A percentile compares a stretch with the other conserved stretches of the same genome.
Conservation (phyloP, 1,284 basidiomycete species). For the Rhodotorula glutinis region DNA sequence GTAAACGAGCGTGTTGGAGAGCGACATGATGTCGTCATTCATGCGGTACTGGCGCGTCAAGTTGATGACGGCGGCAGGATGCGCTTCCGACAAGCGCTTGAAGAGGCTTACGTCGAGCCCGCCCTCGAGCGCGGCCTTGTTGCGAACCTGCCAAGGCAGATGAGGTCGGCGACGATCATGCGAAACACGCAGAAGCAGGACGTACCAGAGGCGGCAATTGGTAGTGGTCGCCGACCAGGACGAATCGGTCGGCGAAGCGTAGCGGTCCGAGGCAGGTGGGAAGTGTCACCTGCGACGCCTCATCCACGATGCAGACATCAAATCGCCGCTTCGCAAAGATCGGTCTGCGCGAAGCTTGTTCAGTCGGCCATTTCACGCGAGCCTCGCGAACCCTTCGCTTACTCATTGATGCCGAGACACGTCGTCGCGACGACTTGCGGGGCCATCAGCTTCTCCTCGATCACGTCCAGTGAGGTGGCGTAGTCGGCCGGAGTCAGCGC, state of each 20-base stretch:
- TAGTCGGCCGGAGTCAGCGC: slow-evolving; percentile 61
- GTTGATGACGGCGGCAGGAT: slow-evolving; percentile 77
- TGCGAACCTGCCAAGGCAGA: slow-evolving; percentile 64
- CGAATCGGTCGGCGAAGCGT: slow-evolving; percentile 81
- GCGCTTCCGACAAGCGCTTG: slow-evolving; percentile 76
- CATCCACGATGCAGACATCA: slow-evolving; percentile 97
- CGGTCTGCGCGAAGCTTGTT: slow-evolving; percentile 55
- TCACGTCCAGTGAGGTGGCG: slow-evolving; percentile 66
- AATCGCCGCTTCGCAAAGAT: slow-evolving; percentile 80
- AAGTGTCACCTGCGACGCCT: slow-evolving; percentile 95
- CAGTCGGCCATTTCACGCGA: too few relatives aligned
- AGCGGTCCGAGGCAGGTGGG: slow-evolving; percentile 93
- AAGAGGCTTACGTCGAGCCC: slow-evolving; percentile 90
- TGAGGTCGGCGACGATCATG: neutral
- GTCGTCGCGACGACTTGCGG: slow-evolving; percentile 95
- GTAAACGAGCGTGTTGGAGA: slow-evolving; percentile 90
- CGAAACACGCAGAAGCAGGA: slow-evolving; percentile 5
- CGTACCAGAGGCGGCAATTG: slow-evolving; percentile 88
- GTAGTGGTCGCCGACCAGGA: slow-evolving; percentile 94
- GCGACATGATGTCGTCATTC: slow-evolving; percentile 92
- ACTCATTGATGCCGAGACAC: slow-evolving; percentile 90
- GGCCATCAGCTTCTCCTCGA: slow-evolving; percentile 73
- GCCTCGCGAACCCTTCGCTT: slow-evolving; percentile 46
- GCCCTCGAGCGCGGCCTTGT: slow-evolving; percentile 69
- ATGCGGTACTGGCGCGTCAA: slow-evolving; percentile 89